Evolutionary conservation across 139 green algal genomes (phyloP).

Genomic region (Chlamydomonas urium): DNA sequence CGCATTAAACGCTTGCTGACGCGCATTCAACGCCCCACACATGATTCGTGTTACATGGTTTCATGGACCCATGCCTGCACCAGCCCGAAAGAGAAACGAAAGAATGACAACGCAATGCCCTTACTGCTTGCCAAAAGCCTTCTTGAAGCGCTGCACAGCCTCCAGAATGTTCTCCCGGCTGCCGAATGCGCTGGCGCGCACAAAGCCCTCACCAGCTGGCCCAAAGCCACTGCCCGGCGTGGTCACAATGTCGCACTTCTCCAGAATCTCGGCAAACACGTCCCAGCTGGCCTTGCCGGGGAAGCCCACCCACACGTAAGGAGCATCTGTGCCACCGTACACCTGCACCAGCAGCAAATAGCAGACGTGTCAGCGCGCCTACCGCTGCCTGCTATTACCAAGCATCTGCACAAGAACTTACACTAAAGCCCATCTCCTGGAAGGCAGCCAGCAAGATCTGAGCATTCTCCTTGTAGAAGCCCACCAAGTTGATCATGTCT

Average conservation of each 20-base stretch:
- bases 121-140: slow-evolving; percentile 51
- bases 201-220: slow-evolving; percentile 93
- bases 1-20: background rate
- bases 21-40: background rate
- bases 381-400: no score
- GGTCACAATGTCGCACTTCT: slow-evolving; percentile 95
- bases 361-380: no score
- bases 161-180: slow-evolving; percentile 74
- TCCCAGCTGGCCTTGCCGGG: slow-evolving; percentile 75
- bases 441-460: slow-evolving; percentile 86
- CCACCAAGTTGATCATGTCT: slow-evolving; percentile 82
- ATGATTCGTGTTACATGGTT: no score
- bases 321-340: slow-evolving; percentile 89
- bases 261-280: slow-evolving; percentile 94
- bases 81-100: background rate
- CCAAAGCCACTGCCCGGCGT: slow-evolving; percentile 96
- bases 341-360: slow-evolving; percentile 11
- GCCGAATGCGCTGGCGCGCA: slow-evolving; percentile 93
- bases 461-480: slow-evolving; percentile 99
- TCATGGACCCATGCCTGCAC: slow-evolving; percentile 15
- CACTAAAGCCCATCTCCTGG: slow-evolving; percentile 85
- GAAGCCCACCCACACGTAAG: slow-evolving; percentile 99
- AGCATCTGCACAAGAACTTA: background rate
- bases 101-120: background rate
- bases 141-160: slow-evolving; percentile 72